Percentiles rank a stretch among this genome's conserved stretches.
Evolutionary conservation across 495 filamentous ascomycete genomes (phyloP).

Genomic region (Penicillium steckii): DNA sequence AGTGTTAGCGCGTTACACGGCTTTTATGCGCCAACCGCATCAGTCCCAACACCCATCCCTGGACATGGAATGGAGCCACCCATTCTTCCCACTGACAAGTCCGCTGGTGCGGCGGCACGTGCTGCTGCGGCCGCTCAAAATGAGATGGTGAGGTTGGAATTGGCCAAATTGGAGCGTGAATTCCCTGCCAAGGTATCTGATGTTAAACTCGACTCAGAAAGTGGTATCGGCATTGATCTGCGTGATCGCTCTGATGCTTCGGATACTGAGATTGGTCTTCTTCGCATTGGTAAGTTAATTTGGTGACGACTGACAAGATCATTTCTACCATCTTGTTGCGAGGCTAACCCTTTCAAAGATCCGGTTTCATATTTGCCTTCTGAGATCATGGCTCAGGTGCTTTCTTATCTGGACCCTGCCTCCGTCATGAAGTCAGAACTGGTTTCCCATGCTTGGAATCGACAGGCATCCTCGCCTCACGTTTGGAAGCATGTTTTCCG

Average conservation of each 20-base stretch:
- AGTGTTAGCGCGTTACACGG: slow-evolving; percentile 39
- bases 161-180: slow-evolving; percentile 42
- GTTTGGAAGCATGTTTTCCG: slow-evolving; percentile 81
- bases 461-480: slow-evolving; percentile 59
- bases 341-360: slow-evolving; percentile 47
- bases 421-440: slow-evolving; percentile 60
- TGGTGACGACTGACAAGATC: no score
- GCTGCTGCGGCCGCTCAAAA: slow-evolving; percentile 69
- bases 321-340: neutral
- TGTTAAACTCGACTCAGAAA: slow-evolving; percentile 60
- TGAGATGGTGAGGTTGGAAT: slow-evolving; percentile 35
- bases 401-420: slow-evolving; percentile 66
- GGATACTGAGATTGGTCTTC: slow-evolving; percentile 39
- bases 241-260: slow-evolving; percentile 48
- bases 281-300: slow-evolving; percentile 43
- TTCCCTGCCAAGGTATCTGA: slow-evolving; percentile 30
- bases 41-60: slow-evolving; percentile 33
- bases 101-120: slow-evolving; percentile 67
- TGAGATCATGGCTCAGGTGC: slow-evolving; percentile 71
- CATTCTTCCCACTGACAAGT: slow-evolving; percentile 38
- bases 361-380: slow-evolving; percentile 64
- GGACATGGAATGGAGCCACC: slow-evolving; percentile 41
- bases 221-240: slow-evolving; percentile 77
- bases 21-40: slow-evolving; percentile 37
- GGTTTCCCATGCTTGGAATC: slow-evolving; percentile 64